Base-by-base conservation (phyloP, 2,329 filamentous ascomycete species). In the Aspergillus sp. region DNA sequence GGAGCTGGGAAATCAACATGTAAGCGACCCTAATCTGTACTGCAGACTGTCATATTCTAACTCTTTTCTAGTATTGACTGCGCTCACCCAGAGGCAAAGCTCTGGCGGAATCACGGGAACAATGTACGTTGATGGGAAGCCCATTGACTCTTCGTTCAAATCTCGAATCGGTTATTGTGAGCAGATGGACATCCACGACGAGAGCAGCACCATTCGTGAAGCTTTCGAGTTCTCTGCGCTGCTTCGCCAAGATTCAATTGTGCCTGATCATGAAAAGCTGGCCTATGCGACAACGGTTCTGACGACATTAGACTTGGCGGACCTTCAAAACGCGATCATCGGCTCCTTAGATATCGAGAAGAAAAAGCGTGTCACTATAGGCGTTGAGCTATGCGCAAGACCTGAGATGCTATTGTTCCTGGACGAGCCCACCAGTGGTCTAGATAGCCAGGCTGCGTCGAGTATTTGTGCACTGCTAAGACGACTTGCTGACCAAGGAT, bases 181-280 rank as follows among this genome's bases (percentile, higher is more conserved):
- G 66, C 87, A 90, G 65, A 84, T 85, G 70, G 87, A 90, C 72
- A 76, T 90, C 3, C 87, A 90, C 65, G 85, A 89, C 57, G 79
- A 80, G 6, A 88, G 85, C 4, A 82, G 84, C 6, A 88, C 86
- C 0, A 82, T 89, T 48, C 78, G 85, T 15, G 86, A 88, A 72
- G 85, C 86, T 0, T 77, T 88, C 8, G 82, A 86, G 61, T 89
- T 89, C 64, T 87, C 84, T 0, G 86, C 86, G 3, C 74, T 85
- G 19, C 76, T 88, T 6, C 77, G 86, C 54, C 85, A 87, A 66
- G 78, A 81, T 17, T 68, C 73, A 3, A 74, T 72, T 12, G 73
- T 81, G 1, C 73, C 84, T 0, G 75, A 73, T 25, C 66, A 77
- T 8, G 84, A 87, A 63, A 88, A 88, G 70, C 69, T 87, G 25